A percentile compares a stretch with the other conserved stretches of the same genome.
phyloP scores from a whole-genome alignment of 495 filamentous ascomycete species.

The Penicillium diatomitis region DNA sequence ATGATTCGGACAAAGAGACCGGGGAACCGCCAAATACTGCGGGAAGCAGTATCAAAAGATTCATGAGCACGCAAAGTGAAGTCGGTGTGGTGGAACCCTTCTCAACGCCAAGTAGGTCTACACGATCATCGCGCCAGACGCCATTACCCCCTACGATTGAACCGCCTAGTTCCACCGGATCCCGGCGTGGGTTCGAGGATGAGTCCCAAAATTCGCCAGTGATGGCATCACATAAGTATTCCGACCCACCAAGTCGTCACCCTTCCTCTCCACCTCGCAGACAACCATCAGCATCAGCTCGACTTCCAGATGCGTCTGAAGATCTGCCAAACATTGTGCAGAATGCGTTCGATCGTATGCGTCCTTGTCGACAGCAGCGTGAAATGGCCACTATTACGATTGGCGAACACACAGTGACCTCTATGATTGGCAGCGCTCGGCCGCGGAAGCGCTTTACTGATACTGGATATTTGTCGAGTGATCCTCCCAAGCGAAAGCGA shows the following conservation, averaged over 20 bases:
- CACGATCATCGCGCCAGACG: neutral
- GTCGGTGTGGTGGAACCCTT: constrained; percentile 8
- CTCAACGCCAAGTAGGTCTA: constrained; percentile 8
- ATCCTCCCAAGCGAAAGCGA: constrained; percentile 19
- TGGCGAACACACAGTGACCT: constrained; percentile 65
- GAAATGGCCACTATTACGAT: constrained; percentile 86
- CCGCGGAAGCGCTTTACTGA: constrained; percentile 30
- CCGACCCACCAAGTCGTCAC: neutral
- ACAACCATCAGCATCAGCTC: constrained; percentile 1
- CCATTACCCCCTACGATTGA: neutral
- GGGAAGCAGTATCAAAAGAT: constrained; percentile 17
- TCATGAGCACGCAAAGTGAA: constrained; percentile 14
- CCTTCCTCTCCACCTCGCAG: neutral
- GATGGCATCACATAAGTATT: neutral
- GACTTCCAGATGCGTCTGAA: constrained; percentile 12
- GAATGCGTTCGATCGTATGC: constrained; percentile 59
- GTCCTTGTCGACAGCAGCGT: constrained; percentile 51
- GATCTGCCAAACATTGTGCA: constrained; percentile 43
- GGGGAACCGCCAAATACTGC: constrained; percentile 17
- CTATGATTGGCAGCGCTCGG: constrained; percentile 43
- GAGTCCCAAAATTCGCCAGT: constrained; percentile 1
- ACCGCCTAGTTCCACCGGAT: neutral
- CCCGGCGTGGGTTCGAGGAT: neutral
- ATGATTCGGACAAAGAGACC: constrained; percentile 9
- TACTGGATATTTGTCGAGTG: constrained; percentile 7